Conservation (phyloP, 768 basidiomycete species). For the Serendipita sp. region DNA sequence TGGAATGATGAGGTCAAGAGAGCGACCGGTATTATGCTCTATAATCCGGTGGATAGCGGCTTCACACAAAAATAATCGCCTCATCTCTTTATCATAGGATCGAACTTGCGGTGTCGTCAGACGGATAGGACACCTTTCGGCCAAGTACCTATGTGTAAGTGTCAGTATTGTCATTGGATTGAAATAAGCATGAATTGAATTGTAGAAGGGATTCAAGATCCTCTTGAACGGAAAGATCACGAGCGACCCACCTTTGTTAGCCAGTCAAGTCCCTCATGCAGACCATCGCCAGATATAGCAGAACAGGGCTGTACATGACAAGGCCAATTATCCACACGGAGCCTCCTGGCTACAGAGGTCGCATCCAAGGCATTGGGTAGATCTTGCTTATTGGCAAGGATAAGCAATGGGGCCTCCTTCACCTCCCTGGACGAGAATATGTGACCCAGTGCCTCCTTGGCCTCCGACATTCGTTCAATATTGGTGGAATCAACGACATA, state of each 20-base stretch:
- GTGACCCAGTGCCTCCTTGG: conserved; percentile 30
- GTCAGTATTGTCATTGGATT: no score
- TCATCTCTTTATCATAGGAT: no score
- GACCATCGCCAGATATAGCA: conserved; percentile 94
- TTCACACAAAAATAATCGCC: no score
- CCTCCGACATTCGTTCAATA: conserved; percentile 33
- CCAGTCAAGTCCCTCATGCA: conserved; percentile 98
- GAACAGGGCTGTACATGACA: conserved; percentile 18
- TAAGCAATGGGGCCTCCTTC: conserved; percentile 28
- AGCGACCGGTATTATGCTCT: no score
- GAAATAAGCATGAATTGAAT: no score
- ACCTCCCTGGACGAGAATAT: conserved; percentile 26
- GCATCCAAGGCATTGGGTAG: background rate
- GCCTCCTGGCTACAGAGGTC: background rate
- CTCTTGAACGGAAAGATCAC: no score
- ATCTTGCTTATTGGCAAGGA: conserved; percentile 13
- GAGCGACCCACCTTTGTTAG: conserved; percentile 26
- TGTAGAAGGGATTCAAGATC: no score
- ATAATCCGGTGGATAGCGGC: no score
- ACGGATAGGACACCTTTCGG: no score
- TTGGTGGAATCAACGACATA: conserved; percentile 50
- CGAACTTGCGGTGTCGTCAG: no score
- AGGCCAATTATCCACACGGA: background rate
- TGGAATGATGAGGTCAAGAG: no score
- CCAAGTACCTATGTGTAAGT: no score